phyloP scores from a whole-genome alignment of 1,284 basidiomycete species.

The Ustilago curta region DNA sequence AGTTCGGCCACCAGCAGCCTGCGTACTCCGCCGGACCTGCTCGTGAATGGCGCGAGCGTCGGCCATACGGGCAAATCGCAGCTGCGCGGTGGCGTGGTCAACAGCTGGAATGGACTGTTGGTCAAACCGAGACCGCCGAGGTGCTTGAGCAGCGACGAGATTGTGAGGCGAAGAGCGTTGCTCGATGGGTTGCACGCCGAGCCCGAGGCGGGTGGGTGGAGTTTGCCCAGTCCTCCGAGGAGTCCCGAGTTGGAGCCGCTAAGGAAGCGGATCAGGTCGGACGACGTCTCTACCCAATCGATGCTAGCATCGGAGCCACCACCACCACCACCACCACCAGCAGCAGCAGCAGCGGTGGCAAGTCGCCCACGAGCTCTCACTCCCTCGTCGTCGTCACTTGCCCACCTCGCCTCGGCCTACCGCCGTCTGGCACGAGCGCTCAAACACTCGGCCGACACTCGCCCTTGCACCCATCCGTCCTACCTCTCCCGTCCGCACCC shows the following conservation, averaged over 20 bases:
- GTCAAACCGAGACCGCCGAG: constrained; percentile 15
- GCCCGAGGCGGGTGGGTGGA: neutral
- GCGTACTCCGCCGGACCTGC: constrained; percentile 56
- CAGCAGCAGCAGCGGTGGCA: too few relatives aligned
- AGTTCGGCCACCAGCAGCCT: constrained; percentile 24
- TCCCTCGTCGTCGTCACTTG: too few relatives aligned
- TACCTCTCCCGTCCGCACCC: constrained; percentile 48
- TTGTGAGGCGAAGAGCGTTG: constrained; percentile 21
- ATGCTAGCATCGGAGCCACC: neutral
- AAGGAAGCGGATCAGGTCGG: neutral
- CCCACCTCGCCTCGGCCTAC: constrained; percentile 22
- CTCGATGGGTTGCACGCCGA: constrained; percentile 8
- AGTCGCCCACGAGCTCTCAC: neutral
- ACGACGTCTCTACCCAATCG: neutral
- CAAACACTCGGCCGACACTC: constrained; percentile 68
- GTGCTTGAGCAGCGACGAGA: constrained; percentile 15
- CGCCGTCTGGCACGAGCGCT: constrained; percentile 59
- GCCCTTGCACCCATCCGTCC: constrained; percentile 12
- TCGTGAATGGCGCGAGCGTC: constrained; percentile 40
- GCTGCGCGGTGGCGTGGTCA: constrained; percentile 12
- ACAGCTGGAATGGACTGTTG: constrained; percentile 36
- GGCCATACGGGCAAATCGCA: constrained; percentile 10
- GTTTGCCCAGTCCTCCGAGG: constrained; percentile 36
- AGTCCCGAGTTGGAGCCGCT: constrained; percentile 12
- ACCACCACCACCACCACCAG: neutral